Base-by-base conservation (phyloP, 352 stramenopile species). In the Phytophthora tubulina region DNA sequence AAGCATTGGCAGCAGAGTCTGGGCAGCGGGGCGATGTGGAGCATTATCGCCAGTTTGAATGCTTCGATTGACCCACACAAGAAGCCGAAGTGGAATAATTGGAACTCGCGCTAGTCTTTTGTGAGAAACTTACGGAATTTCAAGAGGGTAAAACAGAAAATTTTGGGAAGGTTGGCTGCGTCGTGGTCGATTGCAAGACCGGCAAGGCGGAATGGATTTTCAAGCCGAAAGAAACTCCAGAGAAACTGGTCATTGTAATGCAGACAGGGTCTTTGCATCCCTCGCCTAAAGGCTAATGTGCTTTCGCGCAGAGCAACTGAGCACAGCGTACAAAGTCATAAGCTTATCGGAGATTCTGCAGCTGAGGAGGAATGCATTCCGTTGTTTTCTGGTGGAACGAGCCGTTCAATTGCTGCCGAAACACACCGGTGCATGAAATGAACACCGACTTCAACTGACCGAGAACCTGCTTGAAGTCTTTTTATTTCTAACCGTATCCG, bases 91-190 rank as follows among this genome's bases (percentile, higher is more conserved):
- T 62, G 61, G 51, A 6, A 35, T 11, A 32, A 33, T 0, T 50
- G 44, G 44, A 31, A 30, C n/a, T 50, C 9, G n/a, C n/a, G 15
- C 17, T 68, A 17, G 17, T 69, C 10, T 62, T 69, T 36, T 69
- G 61, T 35, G 1, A n/a, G 33, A 1, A 31, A 10, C 1, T 62
- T 3, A 15, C 13, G 11, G 10, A 30, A 3, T 55, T 55, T 48
- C 11, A 50, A 10, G 3, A 17, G 15, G n/a, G 11, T 14, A 9
- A 30, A 50, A 50, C 0, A 2, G 3, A 17, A 2, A 14, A 31
- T 13, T 27, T 30, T 50, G 5, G 10, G 33, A 9, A 17, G 11
- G 33, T 50, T 62, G 51, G 33, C 5, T 51, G 32, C 11, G 50
- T 62, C 32, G 36, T 46, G 32, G 44, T 69, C 15, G 8, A 59